Evolutionary conservation across 192 early-diverging fungal species (phyloP).

Genomic region (Backusella sp.): DNA sequence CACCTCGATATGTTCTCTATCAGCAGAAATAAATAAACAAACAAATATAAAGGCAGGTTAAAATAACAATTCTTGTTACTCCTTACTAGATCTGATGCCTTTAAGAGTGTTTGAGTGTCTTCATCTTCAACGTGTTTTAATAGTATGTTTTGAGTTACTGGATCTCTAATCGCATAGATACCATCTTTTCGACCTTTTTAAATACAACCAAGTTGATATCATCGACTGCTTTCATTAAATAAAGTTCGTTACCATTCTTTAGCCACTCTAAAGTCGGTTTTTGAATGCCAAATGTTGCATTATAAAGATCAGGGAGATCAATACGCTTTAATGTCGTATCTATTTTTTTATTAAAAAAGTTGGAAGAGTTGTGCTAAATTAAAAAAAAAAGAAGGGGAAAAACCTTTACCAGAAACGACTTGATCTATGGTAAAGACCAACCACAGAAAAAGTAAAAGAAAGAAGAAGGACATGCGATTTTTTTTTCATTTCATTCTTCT

Average conservation of each 20-base stretch:
- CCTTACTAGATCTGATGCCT: conserved; percentile 17
- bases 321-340: conserved; percentile 1
- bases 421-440: not conserved
- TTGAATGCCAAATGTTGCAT: not conserved
- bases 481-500: not conserved
- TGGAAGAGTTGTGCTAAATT: not conserved
- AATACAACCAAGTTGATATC: conserved; percentile 2
- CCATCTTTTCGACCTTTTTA: conserved; percentile 14
- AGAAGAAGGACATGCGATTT: not conserved
- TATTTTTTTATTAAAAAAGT: not conserved
- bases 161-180: conserved; percentile 6
- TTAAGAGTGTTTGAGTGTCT: conserved; percentile 14
- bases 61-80: not conserved
- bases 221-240: not conserved
- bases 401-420: not conserved
- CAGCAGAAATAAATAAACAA: not conserved
- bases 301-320: conserved; percentile 18
- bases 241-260: conserved; percentile 17
- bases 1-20: not conserved
- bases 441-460: not conserved
- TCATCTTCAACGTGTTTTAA: conserved; percentile 15
- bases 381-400: not conserved
- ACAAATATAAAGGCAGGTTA: not conserved
- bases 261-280: conserved; percentile 17
- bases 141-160: conserved; percentile 6